Evolutionary conservation across 2,329 filamentous ascomycete genomes (phyloP).

Genomic region (Penicillium sp.): DNA sequence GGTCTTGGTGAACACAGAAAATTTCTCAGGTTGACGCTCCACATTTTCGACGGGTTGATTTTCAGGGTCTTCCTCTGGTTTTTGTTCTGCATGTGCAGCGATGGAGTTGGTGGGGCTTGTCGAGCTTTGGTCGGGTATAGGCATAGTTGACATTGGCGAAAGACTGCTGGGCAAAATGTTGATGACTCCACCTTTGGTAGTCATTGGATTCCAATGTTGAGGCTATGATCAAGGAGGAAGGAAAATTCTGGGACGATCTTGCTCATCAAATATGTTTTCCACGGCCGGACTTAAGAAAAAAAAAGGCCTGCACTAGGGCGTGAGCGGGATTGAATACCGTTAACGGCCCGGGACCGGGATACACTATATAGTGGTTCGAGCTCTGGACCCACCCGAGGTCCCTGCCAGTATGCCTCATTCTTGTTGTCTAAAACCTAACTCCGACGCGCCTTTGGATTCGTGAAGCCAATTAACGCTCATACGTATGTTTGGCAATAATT

Average conservation of each 20-base stretch:
- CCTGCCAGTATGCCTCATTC: too few species aligned
- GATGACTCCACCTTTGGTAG: neutral
- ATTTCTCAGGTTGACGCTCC: constrained; percentile 34
- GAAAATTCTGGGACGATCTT: neutral
- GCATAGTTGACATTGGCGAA: neutral
- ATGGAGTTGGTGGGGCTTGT: neutral
- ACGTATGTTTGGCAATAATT: too few species aligned
- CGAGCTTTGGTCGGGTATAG: neutral
- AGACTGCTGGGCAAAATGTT: neutral
- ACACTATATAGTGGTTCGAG: neutral
- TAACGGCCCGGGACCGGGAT: constrained; percentile 2
- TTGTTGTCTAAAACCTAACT: too few species aligned
- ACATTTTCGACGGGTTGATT: neutral
- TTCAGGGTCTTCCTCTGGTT: neutral
- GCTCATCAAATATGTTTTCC: neutral
- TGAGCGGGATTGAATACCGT: neutral
- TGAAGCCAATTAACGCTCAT: too few species aligned
- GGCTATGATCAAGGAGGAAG: neutral
- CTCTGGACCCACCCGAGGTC: too few species aligned
- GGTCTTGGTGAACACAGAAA: constrained; percentile 24
- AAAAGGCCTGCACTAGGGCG: neutral
- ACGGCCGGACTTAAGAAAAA: neutral
- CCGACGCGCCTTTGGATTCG: too few species aligned
- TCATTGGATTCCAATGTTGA: neutral
- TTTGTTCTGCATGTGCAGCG: neutral